phyloP scores from a whole-genome alignment of 306 rosid genomes.

The Bauhinia variegata region DNA sequence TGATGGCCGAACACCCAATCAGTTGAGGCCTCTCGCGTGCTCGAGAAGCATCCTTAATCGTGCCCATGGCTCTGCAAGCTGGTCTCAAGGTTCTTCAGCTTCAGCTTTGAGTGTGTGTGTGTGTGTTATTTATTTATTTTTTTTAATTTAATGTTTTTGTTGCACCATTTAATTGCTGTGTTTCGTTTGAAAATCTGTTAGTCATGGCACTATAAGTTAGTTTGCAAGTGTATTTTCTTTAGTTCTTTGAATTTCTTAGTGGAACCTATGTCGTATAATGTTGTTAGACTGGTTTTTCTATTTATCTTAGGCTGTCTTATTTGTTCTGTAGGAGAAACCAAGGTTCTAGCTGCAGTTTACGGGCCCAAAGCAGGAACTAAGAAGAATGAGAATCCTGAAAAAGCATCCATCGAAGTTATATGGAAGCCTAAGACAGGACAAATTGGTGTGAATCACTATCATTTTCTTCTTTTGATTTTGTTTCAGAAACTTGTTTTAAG shows the following conservation, averaged over 20 bases:
- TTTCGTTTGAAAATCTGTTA: no score
- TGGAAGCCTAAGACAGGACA: slow-evolving; percentile 96
- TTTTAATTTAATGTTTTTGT: neutral
- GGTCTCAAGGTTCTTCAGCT: slow-evolving; percentile 67
- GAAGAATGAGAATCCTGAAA: slow-evolving; percentile 92
- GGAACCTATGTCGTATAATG: neutral
- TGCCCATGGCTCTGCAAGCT: slow-evolving; percentile 90
- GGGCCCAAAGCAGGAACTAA: slow-evolving; percentile 85
- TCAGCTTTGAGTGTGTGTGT: neutral
- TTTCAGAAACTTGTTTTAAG: neutral
- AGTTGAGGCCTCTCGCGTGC: slow-evolving; percentile 79
- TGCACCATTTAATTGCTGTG: no score
- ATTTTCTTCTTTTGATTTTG: neutral
- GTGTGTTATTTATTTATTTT: neutral
- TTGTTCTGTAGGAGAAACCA: slow-evolving; percentile 66
- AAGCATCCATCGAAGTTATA: slow-evolving; percentile 87
- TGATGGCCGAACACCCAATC: slow-evolving; percentile 78
- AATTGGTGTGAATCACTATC: slow-evolving; percentile 45
- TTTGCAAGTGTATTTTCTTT: neutral
- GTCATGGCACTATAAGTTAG: no score
- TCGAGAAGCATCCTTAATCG: slow-evolving; percentile 72
- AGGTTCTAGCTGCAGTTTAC: slow-evolving; percentile 82
- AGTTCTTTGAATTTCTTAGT: no score
- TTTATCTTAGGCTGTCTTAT: neutral
- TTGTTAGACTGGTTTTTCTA: neutral